Base-by-base conservation (phyloP, 2,329 filamentous ascomycete genomes). In the Aspergillus hortae region DNA sequence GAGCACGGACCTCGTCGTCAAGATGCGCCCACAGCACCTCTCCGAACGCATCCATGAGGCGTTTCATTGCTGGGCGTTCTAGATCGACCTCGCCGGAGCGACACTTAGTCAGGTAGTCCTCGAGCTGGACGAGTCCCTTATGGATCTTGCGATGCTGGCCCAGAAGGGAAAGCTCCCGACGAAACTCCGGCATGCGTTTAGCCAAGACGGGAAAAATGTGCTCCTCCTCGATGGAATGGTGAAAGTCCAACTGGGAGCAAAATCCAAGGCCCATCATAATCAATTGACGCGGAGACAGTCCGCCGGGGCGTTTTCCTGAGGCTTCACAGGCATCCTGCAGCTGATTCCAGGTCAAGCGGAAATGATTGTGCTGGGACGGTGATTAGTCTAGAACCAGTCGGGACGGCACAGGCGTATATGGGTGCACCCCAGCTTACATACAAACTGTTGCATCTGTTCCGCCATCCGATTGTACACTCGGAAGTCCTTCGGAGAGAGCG, bases 171-270 rank as follows among this genome's bases (percentile, higher is more conserved):
- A 86, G 78, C n/a, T 81, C 78, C 57, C 74, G 76, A 54, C 77
- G 76, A 66, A 95, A 95, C 58, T 88, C 86, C 4, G 88, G 85
- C 90, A 95, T 95, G 59, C 84, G 85, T 61, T 75, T 76, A 11
- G 88, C 90, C 2, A 96, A 80, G 0, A 86, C 65, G 1, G 91
- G 92, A 69, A 95, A 96, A 38, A 96, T 78, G 67, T 90, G 83
- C 27, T 77, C 73, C 71, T 96, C 91, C 69, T 96, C 92, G 63
- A 95, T 92, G 52, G 74, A 76, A 74, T 96, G 92, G 73, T 96
- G 91, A 52, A 82, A 72, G 9, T 83, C 80, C n/a, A 96, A 82
- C 52, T 87, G 81, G 14, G 79, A 77, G 59, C 82, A 80, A 67
- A 96, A 90, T 45, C 84, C 75, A n/a, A 89, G 76, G 30, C 86